A percentile compares a stretch with the other conserved stretches of the same genome.
Conservation (phyloP, 83 land plant species). For the Thuja plicata region DNA sequence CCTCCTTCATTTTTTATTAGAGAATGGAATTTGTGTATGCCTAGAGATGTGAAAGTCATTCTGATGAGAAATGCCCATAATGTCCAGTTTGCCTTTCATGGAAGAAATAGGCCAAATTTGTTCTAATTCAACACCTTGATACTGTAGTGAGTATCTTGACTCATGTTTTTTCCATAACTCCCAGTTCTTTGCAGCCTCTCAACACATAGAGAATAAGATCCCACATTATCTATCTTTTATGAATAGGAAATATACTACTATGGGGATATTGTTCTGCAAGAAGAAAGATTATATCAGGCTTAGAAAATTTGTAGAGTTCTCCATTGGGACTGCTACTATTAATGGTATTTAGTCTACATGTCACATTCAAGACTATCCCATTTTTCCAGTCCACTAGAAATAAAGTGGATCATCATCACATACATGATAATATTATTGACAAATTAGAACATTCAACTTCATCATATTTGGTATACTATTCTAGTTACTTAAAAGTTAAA, state of each 20-base stretch:
- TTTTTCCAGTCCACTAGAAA: neutral
- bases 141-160: neutral
- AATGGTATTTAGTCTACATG: neutral
- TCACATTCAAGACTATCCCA: neutral
- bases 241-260: neutral
- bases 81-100: constrained; percentile 11
- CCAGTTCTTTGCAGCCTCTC: neutral
- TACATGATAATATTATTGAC: neutral
- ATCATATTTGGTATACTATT: no score
- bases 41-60: constrained; percentile 5
- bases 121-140: neutral
- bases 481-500: no score
- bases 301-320: neutral
- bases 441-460: neutral
- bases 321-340: neutral
- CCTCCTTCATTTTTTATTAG: constrained; percentile 12
- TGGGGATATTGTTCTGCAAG: neutral
- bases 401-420: neutral
- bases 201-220: neutral
- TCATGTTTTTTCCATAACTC: neutral
- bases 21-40: neutral
- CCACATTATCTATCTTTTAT: neutral
- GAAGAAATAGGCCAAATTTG: neutral
- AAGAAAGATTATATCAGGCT: neutral
- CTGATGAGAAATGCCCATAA: constrained; percentile 5